Evolutionary conservation across 2,329 filamentous ascomycete species (phyloP), one percentile per base, ranked within the genome.

Genomic region (Lasiodiplodia theobromae): DNA sequence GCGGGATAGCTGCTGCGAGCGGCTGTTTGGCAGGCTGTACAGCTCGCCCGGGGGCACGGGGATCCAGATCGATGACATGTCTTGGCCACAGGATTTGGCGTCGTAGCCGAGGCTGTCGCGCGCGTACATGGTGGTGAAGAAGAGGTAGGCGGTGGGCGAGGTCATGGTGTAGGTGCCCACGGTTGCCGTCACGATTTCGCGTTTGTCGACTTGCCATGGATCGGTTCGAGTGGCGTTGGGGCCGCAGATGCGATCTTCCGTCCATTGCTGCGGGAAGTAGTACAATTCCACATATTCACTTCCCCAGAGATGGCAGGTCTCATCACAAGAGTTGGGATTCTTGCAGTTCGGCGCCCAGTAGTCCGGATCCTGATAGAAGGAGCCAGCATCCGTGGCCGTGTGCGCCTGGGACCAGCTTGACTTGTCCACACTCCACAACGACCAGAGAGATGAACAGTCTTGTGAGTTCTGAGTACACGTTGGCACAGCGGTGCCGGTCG

Each of bases 121-220:
- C 1, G 58, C 58, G 14, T 62, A 47, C 23, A 62, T 21, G 38
- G 31, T 31, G 23, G 58, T 12, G 58, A 62, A 62, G 58, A 49
- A 47, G 23, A 62, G 58, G 8, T 62, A 62, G 21, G 37, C 58
- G 23, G 58, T 25, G 2, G 58, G 58, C 38, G 58, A 62, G 21
- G 44, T 49, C 38, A 62, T 47, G 23, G 58, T 62, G 38, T 49
- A 25, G 40, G 18, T 47, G 37, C 58, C 58, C 8, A 62, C 44
- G 4, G 58, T 62, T 3, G 58, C 44, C 0, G 38, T 40, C 7
- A 40, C 34, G 7, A 21, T 21, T 23, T 47, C 21, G 8, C 38
- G 38, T 11, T 31, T 34, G 38, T 44, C 14, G 23, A 37, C 5
- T 16, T 56, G 14, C 52, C 23, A 47, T 2, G 38, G 38, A 1